Evolutionary conservation across 257 asterid species (phyloP).

Genomic region (Haberlea rhodopensis): DNA sequence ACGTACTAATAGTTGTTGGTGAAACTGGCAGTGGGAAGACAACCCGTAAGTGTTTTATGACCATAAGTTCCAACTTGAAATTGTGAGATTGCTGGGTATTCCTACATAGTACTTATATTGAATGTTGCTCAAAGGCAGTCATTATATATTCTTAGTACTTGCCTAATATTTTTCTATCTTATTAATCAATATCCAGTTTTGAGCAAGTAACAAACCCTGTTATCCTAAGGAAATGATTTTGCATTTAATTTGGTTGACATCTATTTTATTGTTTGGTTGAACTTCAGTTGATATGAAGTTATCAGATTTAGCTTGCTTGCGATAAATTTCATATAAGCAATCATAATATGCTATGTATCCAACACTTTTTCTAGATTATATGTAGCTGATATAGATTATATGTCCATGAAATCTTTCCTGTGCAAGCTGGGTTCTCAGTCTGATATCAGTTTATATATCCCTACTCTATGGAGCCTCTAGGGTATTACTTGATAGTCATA

Average conservation of each 20-base stretch:
- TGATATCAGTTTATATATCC: not conserved
- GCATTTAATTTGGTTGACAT: too few species aligned
- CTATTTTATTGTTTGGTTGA: too few species aligned
- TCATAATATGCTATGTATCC: not conserved
- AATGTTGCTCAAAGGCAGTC: slow-evolving; percentile 10
- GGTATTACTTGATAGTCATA: slow-evolving; percentile 2
- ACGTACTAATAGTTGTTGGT: slow-evolving; percentile 84
- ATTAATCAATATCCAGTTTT: too few species aligned
- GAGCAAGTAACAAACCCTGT: too few species aligned
- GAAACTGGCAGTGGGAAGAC: slow-evolving; percentile 99
- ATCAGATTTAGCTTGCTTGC: too few species aligned
- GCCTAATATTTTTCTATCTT: too few species aligned
- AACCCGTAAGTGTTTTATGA: slow-evolving; percentile 65
- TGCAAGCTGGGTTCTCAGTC: slow-evolving; percentile 6
- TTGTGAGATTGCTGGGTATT: slow-evolving; percentile 6
- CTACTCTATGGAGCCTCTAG: slow-evolving; percentile 17
- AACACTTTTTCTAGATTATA: not conserved
- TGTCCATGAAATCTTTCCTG: not conserved
- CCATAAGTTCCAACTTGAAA: slow-evolving; percentile 5
- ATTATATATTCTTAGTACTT: too few species aligned
- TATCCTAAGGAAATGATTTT: too few species aligned
- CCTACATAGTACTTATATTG: not conserved
- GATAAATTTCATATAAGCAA: not conserved
- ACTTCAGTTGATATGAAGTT: too few species aligned
- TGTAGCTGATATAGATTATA: slow-evolving; percentile 1